Evolutionary conservation across 345 rosid genomes (phyloP), one percentile per base, ranked within the genome.

Genomic region (Sisymbrium irio): DNA sequence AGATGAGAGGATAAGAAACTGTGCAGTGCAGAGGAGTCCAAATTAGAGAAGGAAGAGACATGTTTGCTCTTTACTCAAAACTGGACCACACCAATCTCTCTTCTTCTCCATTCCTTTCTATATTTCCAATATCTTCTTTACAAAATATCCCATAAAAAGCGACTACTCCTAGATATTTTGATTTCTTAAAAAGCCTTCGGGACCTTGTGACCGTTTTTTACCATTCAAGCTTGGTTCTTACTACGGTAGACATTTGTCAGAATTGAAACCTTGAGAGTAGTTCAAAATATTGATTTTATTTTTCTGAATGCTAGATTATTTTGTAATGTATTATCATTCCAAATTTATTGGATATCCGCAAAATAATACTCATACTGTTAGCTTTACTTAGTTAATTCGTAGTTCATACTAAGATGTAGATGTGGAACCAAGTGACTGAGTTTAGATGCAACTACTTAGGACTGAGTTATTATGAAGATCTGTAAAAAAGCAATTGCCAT

Each of bases 31-130:
- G 74, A 75, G 67, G 20, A 60, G 15, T 61, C 79, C 69, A 75
- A 68, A 75, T 40, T 51, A 50, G 73, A 27, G 57, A 62, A 67
- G 20, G 46, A 74, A 28, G 74, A 75, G 47, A 75, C 74, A 75
- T 67, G 54, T 51, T 62, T 75, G 67, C 73, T 75, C 73, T 69
- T 62, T 69, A 69, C 70, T 36, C 74, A n/a, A 68, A 75, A 22
- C 10, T 76, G 74, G 74, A 30, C 79, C 75, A 62, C 70, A 62
- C 72, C 53, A 18, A 47, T 67, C 59, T 65, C 27, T 40, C 1
- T 47, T 56, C 78, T 59, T 57, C 71, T 56, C 67, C 62, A 49
- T 37, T 65, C 61, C 59, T 74, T 56, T 12, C n/a, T 0, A 13
- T 4, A 3, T 61, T 71, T 60, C 61, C 3, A 49, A 42, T 42